Evolutionary conservation across 805 yeast genomes (phyloP), one percentile per base, ranked within the genome.

Genomic region (Myxozyma mucilagina): DNA sequence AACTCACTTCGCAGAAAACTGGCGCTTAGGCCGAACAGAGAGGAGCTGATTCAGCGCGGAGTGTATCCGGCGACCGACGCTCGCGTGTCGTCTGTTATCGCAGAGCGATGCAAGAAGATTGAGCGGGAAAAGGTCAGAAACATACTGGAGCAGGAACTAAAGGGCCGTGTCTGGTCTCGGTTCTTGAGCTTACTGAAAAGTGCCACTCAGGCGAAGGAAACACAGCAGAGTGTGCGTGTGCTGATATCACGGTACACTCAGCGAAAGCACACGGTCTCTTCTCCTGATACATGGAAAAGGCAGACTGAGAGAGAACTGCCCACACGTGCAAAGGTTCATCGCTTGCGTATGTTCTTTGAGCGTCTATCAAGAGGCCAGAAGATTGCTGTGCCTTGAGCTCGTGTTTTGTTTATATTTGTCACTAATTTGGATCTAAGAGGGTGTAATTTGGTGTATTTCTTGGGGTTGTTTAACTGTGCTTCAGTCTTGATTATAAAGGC

Each of bases 31-130:
- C 73, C 73, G 5, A 47, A 63, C 10, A 47, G 59, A 5, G 55
- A 62, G 20, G 73, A 71, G 42, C 68, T 71, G 44, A 58, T 69
- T 10, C 63, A 61, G 49, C 60, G 69, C 2, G 73, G 73, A 20
- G 67, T 71, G 45, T 43, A 59, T 65, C 59, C 67, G 35, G 57
- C 65, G 16, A 55, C 60, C 7, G 67, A 63, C 38, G 67, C 67
- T 8, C 59, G 65, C 14, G 67, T 63, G 34, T 47, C 57, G n/a
- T 62, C 67, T 3, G 61, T 51, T 7, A 50, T 63, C 8, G 67
- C 67, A 4, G 38, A 64, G 67, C 48, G 67, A 42, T 57, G 64
- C 47, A 42, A 54, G 41, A 48, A 65, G 4, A 56, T 71, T 4
- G 72, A 71, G 60, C 51, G 69, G 24, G 69, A 69, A 58, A 63